Conservation (phyloP, 768 basidiomycete genomes). For the Termitomyces sp. region DNA sequence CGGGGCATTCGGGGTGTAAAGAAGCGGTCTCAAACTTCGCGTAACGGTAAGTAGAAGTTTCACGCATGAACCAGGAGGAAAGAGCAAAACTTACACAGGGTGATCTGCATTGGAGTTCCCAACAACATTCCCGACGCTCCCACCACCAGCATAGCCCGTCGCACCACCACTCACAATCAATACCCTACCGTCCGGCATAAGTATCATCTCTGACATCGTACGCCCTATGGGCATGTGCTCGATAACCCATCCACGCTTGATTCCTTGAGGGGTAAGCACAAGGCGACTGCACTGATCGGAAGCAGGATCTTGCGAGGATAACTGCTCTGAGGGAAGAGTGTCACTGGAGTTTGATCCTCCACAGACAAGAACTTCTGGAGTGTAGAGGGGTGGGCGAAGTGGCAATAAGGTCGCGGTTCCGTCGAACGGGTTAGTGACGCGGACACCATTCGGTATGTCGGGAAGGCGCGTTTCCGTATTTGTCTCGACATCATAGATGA, state of each 20-base stretch:
- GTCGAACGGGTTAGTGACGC: conserved; percentile 41
- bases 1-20: conserved; percentile 46
- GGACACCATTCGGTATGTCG: too few species aligned
- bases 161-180: conserved; percentile 7
- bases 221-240: conserved; percentile 43
- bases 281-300: conserved; percentile 43
- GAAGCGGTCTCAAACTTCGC: conserved; percentile 37
- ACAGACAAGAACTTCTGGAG: too few species aligned
- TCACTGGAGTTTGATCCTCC: too few species aligned
- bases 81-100: conserved; percentile 20
- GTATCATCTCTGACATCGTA: conserved; percentile 16
- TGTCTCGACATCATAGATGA: too few species aligned
- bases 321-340: conserved; percentile 23
- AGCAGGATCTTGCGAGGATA: conserved; percentile 40
- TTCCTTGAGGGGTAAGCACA: conserved; percentile 39
- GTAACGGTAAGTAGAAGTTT: conserved; percentile 17
- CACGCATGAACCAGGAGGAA: background rate
- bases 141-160: conserved; percentile 11
- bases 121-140: conserved; percentile 27
- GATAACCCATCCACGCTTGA: conserved; percentile 43
- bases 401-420: conserved; percentile 37
- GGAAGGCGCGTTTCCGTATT: too few species aligned
- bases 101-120: conserved; percentile 35
- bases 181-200: conserved; percentile 10
- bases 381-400: too few species aligned